Evolutionary conservation across 331 rosid genomes (phyloP).

Genomic region (Stylosanthes scabra): DNA sequence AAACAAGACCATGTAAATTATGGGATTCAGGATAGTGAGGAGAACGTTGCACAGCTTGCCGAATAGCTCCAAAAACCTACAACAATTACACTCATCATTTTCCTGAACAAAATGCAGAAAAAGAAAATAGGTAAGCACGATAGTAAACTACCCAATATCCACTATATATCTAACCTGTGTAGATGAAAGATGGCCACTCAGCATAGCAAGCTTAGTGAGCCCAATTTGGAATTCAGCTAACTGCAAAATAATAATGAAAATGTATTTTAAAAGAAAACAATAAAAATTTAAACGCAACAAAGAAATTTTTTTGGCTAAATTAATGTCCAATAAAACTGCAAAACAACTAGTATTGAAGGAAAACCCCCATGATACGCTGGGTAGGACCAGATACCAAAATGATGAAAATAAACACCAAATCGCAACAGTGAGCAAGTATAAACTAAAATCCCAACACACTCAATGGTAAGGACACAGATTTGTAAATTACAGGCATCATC

Average conservation of each 20-base stretch:
- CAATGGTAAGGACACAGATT: conserved; percentile 30
- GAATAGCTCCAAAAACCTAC: conserved; percentile 92
- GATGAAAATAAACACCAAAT: conserved; percentile 11
- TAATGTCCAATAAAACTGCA: conserved; percentile 22
- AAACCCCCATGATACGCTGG: not conserved
- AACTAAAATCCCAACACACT: conserved; percentile 16
- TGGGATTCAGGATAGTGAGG: conserved; percentile 91
- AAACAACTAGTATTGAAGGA: conserved; percentile 2
- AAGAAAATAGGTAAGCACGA: conserved; percentile 32
- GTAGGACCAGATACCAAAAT: conserved; percentile 9
- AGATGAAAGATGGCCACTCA: conserved; percentile 84
- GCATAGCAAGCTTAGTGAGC: conserved; percentile 85
- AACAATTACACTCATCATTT: conserved; percentile 13
- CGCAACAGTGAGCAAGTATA: conserved; percentile 3
- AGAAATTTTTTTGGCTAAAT: conserved; percentile 21
- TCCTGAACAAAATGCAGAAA: conserved; percentile 19
- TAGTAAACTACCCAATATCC: conserved; percentile 28
- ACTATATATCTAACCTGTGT: conserved; percentile 66
- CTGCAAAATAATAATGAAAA: conserved; percentile 51
- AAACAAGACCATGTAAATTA: conserved; percentile 84
- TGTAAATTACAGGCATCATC: conserved; percentile 73
- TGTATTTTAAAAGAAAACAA: conserved; percentile 28
- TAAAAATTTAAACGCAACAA: conserved; percentile 8
- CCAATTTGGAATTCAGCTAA: conserved; percentile 95
- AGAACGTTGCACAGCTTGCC: conserved; percentile 85